Conservation (phyloP, 2,329 filamentous ascomycete genomes). For the Chaetomium globosum region DNA sequence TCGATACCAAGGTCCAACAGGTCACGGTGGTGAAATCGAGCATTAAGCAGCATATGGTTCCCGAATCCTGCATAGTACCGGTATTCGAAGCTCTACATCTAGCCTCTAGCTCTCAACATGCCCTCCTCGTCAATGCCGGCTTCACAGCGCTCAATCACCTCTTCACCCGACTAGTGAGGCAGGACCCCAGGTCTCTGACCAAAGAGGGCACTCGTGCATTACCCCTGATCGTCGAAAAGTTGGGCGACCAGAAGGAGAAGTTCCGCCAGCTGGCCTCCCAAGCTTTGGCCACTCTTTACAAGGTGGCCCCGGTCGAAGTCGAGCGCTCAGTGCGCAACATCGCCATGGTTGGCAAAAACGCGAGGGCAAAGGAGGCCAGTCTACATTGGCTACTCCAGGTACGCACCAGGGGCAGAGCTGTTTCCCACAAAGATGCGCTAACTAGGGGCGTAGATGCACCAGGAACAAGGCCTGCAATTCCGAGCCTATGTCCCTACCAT, state of each 20-base stretch:
- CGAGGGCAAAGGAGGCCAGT: conserved; percentile 79
- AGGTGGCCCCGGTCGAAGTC: conserved; percentile 68
- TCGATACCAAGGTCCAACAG: conserved; percentile 63
- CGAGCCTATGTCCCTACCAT: conserved; percentile 78
- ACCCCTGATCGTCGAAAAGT: conserved; percentile 76
- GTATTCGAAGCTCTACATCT: conserved; percentile 82
- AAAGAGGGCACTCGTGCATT: conserved; percentile 73
- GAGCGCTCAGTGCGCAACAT: conserved; percentile 78
- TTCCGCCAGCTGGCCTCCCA: conserved; percentile 73
- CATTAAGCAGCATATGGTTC: conserved; percentile 91
- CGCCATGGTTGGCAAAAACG: conserved; percentile 77
- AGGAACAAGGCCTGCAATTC: conserved; percentile 77
- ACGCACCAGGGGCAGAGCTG: conserved; percentile 34
- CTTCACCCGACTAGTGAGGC: conserved; percentile 80
- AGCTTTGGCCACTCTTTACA: conserved; percentile 76
- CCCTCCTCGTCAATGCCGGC: conserved; percentile 75
- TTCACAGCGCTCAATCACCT: conserved; percentile 88
- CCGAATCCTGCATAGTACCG: conserved; percentile 68
- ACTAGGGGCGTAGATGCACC: conserved; percentile 67
- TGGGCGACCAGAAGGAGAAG: conserved; percentile 88
- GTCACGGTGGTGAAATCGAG: conserved; percentile 78
- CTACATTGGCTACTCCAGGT: conserved; percentile 85
- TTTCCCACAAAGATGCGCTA: conserved; percentile 28
- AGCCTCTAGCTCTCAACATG: conserved; percentile 75
- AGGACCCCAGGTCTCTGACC: conserved; percentile 73